Base-by-base conservation (phyloP, 176 grass and related monocot species). In the Carex scoparia region DNA sequence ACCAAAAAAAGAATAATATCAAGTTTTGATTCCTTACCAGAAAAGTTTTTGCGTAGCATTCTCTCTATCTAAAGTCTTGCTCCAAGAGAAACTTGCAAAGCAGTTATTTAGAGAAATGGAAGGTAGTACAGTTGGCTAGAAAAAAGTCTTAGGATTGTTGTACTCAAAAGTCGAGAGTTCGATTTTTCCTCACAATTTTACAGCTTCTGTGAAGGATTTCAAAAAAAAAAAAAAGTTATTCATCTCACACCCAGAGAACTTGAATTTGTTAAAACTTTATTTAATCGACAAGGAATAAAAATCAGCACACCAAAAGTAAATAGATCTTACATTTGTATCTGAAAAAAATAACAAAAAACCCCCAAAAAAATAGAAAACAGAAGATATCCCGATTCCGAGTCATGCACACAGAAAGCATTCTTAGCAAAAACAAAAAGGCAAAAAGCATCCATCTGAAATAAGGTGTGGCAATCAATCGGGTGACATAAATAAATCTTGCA, bases 261-360 rank as follows among this genome's bases (percentile, higher is more conserved):
- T 33, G 30, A 75, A 13, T 75, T 68, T 75, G 1, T 75, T 30
- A 53, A 75, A 73, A 11, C 10, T 12, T 75, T 75, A 75, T 75
- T 75, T 44, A 54, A 28, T 75, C 4, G 71, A 13, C 46, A 19
- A 53, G 46, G 4, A 18, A 14, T 8, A 76, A 76, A 16, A 5
- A 76, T 54, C 46, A 76, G 46, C 71, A 78, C 74, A 56, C 51
- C 74, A 78, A 78, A 78, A 78, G 51, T 56, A 14, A 15, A 13
- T 51, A 46, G 38, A 74, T 51, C n/a, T 53, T 74, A 74, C 70
- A 74, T 28, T 57, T 78, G 51, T 51, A 57, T 56, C 73, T 57
- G 46, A 30, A 9, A 10, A 2, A 76, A 12, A 23, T 23, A 23
- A 23, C 23, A 54, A 27, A 76, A 54, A 74, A 30, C 1, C 11